These are phyloP conservation scores for Nakaseomyces kungkrabaensis DNA, from an alignment of 1,139 yeast species.

Conservation along the genomic window DNA sequence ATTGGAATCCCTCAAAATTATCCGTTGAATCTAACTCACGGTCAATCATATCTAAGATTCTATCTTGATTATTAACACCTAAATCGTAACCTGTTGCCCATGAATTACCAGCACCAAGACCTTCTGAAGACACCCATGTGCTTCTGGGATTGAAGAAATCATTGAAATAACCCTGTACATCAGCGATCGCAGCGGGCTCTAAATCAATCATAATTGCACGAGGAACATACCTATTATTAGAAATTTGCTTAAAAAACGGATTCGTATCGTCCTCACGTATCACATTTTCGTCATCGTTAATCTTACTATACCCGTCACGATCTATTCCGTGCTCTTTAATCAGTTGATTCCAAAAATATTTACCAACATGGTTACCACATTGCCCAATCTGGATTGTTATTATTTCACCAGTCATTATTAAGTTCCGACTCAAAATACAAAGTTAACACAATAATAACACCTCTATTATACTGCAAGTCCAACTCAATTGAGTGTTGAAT, in stretches of 20 bases:
- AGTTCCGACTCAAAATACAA: too few relatives aligned
- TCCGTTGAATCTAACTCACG: conserved; percentile 89
- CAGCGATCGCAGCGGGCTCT: conserved; percentile 81
- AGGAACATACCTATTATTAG: conserved; percentile 74
- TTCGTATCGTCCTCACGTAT: conserved; percentile 65
- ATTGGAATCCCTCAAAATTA: conserved; percentile 78
- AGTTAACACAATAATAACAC: too few relatives aligned
- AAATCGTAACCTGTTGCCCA: conserved; percentile 88
- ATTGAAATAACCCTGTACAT: conserved; percentile 45
- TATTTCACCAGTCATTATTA: conserved; percentile 39
- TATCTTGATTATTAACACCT: conserved; percentile 62
- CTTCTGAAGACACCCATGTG: conserved; percentile 66
- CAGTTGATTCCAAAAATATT: conserved; percentile 86
- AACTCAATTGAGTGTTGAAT: too few relatives aligned
- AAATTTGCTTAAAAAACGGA: conserved; percentile 72
- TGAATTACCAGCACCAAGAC: conserved; percentile 90
- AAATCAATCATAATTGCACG: conserved; percentile 76
- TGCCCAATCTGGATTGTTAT: conserved; percentile 65
- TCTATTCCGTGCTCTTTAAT: conserved; percentile 81
- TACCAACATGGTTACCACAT: conserved; percentile 94
- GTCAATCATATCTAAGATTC: conserved; percentile 71
- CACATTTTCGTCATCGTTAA: conserved; percentile 16
- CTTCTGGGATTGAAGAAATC: conserved; percentile 80
- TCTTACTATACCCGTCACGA: conserved; percentile 51
- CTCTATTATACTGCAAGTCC: too few relatives aligned